Base-by-base conservation (phyloP, 306 rosid genomes). In the Vigna radiata region DNA sequence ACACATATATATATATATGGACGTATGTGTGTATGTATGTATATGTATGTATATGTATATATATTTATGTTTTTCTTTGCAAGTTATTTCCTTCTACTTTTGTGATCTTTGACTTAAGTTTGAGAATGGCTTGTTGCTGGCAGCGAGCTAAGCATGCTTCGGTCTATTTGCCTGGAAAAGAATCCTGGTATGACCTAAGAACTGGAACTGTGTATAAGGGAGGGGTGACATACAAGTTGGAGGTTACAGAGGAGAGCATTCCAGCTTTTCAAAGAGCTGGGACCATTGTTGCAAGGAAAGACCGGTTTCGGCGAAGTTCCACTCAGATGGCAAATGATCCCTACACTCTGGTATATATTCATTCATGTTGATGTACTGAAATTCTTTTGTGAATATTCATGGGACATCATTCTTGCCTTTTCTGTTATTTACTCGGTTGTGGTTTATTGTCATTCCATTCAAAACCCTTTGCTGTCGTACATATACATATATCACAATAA, bases 241-340 rank as follows among this genome's bases (percentile, higher is more conserved):
- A 79, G 5, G 86, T 83, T 83, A 83, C 89, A 59, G 94, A 92
- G 79, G 97, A 91, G 78, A 79, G 89, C 73, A 70, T 95, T 83
- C 99, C 99, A 81, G 94, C 93, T 77, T 91, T 95, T 88, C 96
- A 82, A 86, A 92, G 91, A 85, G 94, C 85, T 70, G 99, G 99
- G 69, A 90, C 97, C 29, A 95, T 95, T 83, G 68, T 95, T 55
- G 83, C 97, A 5, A 89, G 99, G 87, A 95, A 86, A 82, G 99
- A 92, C 83, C 83, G 97, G n/a, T 86, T 87, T 65, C 93, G 99
- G 64, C 90, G 96, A 77, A 92, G 99, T 88, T 90, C 99, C 79
- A 89, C 97, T 14, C 99, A 89, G 87, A 95, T 92, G 99, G 79
- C 71, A 18, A 89, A 95, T 33, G 99, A 95, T 90, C 99, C 99